phyloP scores from a whole-genome alignment of 2,329 filamentous ascomycete genomes.

The Neofusicoccum sp. region DNA sequence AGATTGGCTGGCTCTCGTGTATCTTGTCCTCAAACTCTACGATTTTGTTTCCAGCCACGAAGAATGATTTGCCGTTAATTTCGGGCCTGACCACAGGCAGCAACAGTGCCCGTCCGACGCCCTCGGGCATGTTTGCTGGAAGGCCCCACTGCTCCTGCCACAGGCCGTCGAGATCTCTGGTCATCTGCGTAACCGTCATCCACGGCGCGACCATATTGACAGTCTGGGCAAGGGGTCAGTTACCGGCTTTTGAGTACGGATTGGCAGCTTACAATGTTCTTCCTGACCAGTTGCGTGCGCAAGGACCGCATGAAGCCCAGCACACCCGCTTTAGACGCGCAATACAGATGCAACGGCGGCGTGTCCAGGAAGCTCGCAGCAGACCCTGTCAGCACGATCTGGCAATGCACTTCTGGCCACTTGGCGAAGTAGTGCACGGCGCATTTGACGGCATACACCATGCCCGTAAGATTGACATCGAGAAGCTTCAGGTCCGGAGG shows the following conservation, averaged over 20 bases:
- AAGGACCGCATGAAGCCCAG: slow-evolving; percentile 31
- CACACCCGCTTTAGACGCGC: slow-evolving; percentile 31
- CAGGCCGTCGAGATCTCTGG: neutral
- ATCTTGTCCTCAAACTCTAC: slow-evolving; percentile 32
- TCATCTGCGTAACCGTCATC: slow-evolving; percentile 28
- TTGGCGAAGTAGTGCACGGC: slow-evolving; percentile 30
- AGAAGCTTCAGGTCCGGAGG: slow-evolving; percentile 28
- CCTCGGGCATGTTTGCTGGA: slow-evolving; percentile 29
- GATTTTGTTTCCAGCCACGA: slow-evolving; percentile 28
- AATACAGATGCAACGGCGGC: slow-evolving; percentile 28
- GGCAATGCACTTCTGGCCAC: slow-evolving; percentile 23
- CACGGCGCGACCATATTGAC: slow-evolving; percentile 33
- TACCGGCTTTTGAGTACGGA: too few species aligned
- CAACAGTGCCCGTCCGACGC: slow-evolving; percentile 29
- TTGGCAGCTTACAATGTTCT: slow-evolving; percentile 21
- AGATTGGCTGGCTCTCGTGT: slow-evolving; percentile 28
- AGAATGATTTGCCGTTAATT: slow-evolving; percentile 29
- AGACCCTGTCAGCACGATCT: slow-evolving; percentile 29
- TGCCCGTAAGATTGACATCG: slow-evolving; percentile 28
- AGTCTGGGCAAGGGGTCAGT: neutral
- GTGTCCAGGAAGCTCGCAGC: slow-evolving; percentile 30
- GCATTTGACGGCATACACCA: slow-evolving; percentile 28
- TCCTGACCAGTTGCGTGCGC: slow-evolving; percentile 24
- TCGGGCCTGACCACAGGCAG: slow-evolving; percentile 28
- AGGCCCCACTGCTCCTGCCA: slow-evolving; percentile 12